A percentile compares a stretch with the other conserved stretches of the same genome.
Evolutionary conservation across 345 rosid species (phyloP).

Genomic region (Bretschneidera sinensis): DNA sequence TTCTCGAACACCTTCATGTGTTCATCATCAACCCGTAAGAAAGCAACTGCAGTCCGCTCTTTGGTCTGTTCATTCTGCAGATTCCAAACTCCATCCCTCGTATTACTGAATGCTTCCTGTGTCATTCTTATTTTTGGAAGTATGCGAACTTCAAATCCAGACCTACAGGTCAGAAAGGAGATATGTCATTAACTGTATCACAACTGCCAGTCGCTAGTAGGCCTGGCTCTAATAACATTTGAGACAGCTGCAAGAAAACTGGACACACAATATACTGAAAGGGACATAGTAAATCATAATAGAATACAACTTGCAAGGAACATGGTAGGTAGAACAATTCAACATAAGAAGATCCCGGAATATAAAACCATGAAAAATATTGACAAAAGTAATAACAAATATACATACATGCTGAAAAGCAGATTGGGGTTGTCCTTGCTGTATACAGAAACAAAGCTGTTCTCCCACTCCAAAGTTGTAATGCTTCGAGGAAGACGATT

Average conservation of each 20-base stretch:
- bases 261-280: too few relatives aligned
- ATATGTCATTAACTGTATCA: too few relatives aligned
- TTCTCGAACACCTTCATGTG: conserved; percentile 99
- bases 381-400: too few relatives aligned
- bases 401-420: conserved; percentile 97
- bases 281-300: too few relatives aligned
- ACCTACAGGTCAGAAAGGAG: conserved; percentile 44
- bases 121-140: conserved; percentile 99
- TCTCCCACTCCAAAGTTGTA: conserved; percentile 99
- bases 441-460: conserved; percentile 94
- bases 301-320: too few relatives aligned
- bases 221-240: too few relatives aligned
- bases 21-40: conserved; percentile 94
- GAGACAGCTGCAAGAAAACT: too few relatives aligned
- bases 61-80: conserved; percentile 99
- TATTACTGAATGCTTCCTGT: conserved; percentile 98
- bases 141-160: conserved; percentile 94
- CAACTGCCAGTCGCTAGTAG: too few relatives aligned
- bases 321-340: too few relatives aligned
- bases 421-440: conserved; percentile 99
- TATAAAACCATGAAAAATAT: background rate
- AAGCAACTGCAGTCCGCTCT: conserved; percentile 97
- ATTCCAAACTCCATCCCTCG: conserved; percentile 98
- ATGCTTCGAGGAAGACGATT: conserved; percentile 98
- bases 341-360: too few relatives aligned